Percentiles rank a stretch among this genome's conserved stretches.
These are phyloP conservation scores for Phialocephala sp. DNA, from an alignment of 2,329 filamentous ascomycete genomes.

Conservation along the genomic window DNA sequence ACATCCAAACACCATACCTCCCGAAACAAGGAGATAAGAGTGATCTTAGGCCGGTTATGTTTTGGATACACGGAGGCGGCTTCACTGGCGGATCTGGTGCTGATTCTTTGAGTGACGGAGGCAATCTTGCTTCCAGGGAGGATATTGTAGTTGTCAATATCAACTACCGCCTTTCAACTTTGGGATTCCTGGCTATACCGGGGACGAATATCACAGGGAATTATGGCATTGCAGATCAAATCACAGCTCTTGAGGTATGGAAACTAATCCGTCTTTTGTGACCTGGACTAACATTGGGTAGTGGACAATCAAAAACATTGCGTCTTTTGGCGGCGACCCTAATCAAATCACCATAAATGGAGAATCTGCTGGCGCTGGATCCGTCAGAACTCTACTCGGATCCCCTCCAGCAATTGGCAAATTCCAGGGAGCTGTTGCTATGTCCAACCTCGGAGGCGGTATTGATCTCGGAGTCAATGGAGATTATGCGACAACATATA, in stretches of 20 bases:
- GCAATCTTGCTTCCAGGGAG: constrained; percentile 38
- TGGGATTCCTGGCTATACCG: constrained; percentile 51
- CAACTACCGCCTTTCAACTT: constrained; percentile 38
- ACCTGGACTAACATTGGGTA: constrained; percentile 31
- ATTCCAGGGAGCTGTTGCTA: constrained; percentile 52
- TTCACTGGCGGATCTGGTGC: constrained; percentile 41
- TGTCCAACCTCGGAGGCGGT: constrained; percentile 60
- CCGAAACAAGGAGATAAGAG: constrained; percentile 32
- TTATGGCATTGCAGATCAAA: constrained; percentile 57
- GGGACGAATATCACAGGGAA: constrained; percentile 58
- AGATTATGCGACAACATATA: constrained; percentile 60
- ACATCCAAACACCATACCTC: constrained; percentile 48
- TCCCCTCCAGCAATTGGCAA: constrained; percentile 54
- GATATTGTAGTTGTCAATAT: constrained; percentile 40
- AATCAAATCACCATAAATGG: constrained; percentile 54
- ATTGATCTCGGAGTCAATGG: constrained; percentile 51
- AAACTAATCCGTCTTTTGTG: not conserved
- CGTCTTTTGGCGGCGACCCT: constrained; percentile 53
- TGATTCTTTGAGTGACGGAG: constrained; percentile 38
- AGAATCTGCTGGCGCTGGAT: constrained; percentile 57
- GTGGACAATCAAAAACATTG: constrained; percentile 55
- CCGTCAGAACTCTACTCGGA: constrained; percentile 54
- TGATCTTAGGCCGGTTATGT: constrained; percentile 43
- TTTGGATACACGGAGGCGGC: constrained; percentile 43
- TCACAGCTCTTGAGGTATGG: constrained; percentile 50